Base-by-base conservation (phyloP, 768 basidiomycete genomes). In the Naematelia aurantialba region DNA sequence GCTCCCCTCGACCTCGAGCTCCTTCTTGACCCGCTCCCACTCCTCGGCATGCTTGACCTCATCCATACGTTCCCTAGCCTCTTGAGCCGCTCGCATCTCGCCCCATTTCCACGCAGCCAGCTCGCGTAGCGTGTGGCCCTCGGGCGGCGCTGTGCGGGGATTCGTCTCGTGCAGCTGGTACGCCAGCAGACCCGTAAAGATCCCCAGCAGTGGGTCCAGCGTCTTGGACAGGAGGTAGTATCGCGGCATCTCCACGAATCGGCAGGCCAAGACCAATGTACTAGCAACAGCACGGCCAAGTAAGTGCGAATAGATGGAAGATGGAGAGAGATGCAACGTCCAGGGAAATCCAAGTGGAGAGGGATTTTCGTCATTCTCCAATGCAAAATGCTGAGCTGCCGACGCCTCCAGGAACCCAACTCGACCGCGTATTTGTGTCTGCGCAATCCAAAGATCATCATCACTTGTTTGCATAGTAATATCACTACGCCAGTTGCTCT, bases 161-260 rank as follows among this genome's bases (percentile, higher is more conserved):
- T 75, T 74, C n/a, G 71, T 71, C 56, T 78, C 77, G 67, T 74
- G 72, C 3, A 78, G 63, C 27, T 70, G 56, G 59, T 73, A 78
- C 0, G 77, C 77, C 8, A 78, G 68, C 10, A 76, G 46, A 54
- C 77, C 74, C 0, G 74, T 76, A 62, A 77, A 76, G 11, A 76
- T 46, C 17, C 73, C 74, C 4, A 77, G 59, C 50, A 77, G 56
- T 22, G 74, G 74, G 58, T 77, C 76, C 26, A 72, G 65, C 19
- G 69, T 70, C 17, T 72, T 61, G 12, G 74, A 73, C 45, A 77
- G 72, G 25, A 77, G 70, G 58, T 75, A 77, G 5, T 64, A 60
- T 45, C 65, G 65, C 11, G 72, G 69, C 73, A 76, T 76, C 48
- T 45, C n/a, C n/a, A n/a, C n/a, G n/a, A n/a, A n/a, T n/a, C 49